Conservation (phyloP, 805 yeast genomes). For the Zygoascus bituminiphila region DNA sequence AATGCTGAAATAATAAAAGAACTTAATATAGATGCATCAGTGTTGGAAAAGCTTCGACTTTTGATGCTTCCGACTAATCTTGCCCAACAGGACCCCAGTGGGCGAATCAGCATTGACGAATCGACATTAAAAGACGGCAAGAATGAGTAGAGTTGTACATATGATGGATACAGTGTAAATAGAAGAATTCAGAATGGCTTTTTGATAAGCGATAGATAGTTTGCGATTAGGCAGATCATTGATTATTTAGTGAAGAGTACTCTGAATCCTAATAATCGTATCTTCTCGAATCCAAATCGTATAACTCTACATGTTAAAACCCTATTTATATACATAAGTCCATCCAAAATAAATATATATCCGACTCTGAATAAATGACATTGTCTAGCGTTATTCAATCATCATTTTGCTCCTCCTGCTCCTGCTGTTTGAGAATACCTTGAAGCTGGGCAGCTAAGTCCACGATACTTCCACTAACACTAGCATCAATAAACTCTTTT, state of each 20-base stretch:
- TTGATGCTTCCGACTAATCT: neutral
- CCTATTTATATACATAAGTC: too few relatives aligned
- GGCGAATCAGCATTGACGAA: neutral
- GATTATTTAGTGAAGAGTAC: too few relatives aligned
- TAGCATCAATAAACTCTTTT: conserved; percentile 79
- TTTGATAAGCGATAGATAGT: neutral
- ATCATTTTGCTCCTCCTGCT: conserved; percentile 5
- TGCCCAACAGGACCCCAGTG: neutral
- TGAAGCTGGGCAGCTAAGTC: conserved; percentile 11
- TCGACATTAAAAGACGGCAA: neutral
- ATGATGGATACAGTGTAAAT: neutral
- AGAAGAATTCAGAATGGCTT: neutral
- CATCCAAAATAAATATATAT: too few relatives aligned
- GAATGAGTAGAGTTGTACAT: neutral
- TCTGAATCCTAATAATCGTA: too few relatives aligned
- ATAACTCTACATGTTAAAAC: too few relatives aligned
- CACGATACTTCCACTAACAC: conserved; percentile 32
- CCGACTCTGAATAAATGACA: too few relatives aligned
- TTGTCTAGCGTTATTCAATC: neutral
- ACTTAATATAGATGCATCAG: neutral
- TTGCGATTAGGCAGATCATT: too few relatives aligned
- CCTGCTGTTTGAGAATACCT: conserved; percentile 3
- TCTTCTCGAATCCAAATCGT: too few relatives aligned
- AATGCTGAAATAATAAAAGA: neutral
- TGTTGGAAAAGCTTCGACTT: neutral